Percentiles rank a stretch among this genome's conserved stretches.
These are phyloP conservation scores for Tagetes erecta DNA, from an alignment of 129 eudicot genomes.

Conservation along the genomic window DNA sequence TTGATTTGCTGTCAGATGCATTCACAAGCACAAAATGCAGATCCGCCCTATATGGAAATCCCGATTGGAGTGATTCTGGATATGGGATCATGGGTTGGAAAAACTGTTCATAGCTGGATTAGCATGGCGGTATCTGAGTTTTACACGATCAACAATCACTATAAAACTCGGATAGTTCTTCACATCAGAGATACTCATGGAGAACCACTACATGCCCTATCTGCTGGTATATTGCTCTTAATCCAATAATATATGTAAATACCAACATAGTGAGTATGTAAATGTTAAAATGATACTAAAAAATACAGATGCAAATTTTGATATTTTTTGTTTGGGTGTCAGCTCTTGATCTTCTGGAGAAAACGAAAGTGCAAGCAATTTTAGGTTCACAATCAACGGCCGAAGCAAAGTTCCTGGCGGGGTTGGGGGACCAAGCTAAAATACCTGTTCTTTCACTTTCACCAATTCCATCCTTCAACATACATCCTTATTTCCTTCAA, in stretches of 20 bases:
- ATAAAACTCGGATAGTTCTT: conserved; percentile 27
- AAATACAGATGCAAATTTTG: neutral
- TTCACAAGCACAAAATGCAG: too few species aligned
- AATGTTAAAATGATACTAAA: too few species aligned
- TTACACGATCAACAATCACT: too few species aligned
- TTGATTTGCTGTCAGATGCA: neutral
- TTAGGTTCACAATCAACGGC: conserved; percentile 34
- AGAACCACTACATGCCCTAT: conserved; percentile 29
- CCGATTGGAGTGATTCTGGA: too few species aligned
- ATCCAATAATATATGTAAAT: too few species aligned
- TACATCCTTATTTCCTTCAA: conserved; percentile 41
- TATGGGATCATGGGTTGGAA: too few species aligned
- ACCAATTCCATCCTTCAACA: conserved; percentile 23
- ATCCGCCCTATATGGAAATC: too few species aligned
- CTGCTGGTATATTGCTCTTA: conserved; percentile 18
- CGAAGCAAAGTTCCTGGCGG: conserved; percentile 35
- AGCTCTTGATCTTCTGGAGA: conserved; percentile 47
- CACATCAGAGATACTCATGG: conserved; percentile 36
- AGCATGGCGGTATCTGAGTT: too few species aligned
- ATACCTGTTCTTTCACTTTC: conserved; percentile 50
- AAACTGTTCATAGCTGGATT: too few species aligned
- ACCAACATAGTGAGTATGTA: too few species aligned
- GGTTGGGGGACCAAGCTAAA: conserved; percentile 32
- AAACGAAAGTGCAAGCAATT: conserved; percentile 41
- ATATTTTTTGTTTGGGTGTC: neutral